phyloP scores from a whole-genome alignment of 495 filamentous ascomycete genomes.

The Elasticomyces elasticus region DNA sequence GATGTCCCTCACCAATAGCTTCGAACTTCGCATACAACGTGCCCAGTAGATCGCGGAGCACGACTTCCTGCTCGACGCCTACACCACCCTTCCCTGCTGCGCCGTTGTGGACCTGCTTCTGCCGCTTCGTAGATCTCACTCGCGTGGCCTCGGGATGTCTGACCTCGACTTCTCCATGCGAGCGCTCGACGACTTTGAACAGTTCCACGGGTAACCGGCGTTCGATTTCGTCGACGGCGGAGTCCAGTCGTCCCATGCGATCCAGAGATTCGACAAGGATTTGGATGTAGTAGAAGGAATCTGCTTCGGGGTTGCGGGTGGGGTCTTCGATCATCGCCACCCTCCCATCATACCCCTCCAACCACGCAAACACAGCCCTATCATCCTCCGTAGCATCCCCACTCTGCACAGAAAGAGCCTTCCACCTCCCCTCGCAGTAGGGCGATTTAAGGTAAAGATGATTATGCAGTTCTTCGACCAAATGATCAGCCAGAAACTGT shows the following conservation, averaged over 20 bases:
- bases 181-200: constrained; percentile 87
- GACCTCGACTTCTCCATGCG: constrained; percentile 84
- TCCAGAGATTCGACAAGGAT: constrained; percentile 82
- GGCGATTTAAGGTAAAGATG: constrained; percentile 95
- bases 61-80: constrained; percentile 58
- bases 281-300: constrained; percentile 87
- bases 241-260: constrained; percentile 72
- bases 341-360: constrained; percentile 69
- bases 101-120: constrained; percentile 38
- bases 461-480: constrained; percentile 93
- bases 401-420: constrained; percentile 42
- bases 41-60: constrained; percentile 81
- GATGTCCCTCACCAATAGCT: constrained; percentile 89
- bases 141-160: constrained; percentile 68
- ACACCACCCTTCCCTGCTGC: constrained; percentile 43
- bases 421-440: constrained; percentile 93
- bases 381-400: neutral
- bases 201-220: constrained; percentile 89
- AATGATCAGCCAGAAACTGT: constrained; percentile 78
- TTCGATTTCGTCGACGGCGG: constrained; percentile 79
- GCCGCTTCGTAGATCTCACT: constrained; percentile 38
- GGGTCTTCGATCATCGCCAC: constrained; percentile 69
- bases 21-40: constrained; percentile 95
- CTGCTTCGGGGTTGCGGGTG: constrained; percentile 84
- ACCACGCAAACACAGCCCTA: constrained; percentile 61